These are phyloP conservation scores for Cercis canadensis DNA, from an alignment of 306 rosid genomes.

Conservation along the genomic window DNA sequence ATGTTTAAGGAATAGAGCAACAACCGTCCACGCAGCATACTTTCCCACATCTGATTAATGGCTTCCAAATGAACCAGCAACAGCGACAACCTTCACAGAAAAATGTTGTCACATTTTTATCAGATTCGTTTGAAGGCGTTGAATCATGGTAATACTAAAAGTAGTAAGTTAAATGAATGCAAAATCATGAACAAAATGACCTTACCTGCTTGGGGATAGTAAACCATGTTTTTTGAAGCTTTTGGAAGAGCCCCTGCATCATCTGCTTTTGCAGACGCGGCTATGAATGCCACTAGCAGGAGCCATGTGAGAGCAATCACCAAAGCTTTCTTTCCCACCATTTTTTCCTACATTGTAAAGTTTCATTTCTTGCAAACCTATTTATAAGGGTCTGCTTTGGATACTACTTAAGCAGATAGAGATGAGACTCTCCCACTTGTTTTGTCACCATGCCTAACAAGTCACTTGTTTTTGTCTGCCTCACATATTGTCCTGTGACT, in stretches of 20 bases:
- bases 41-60: constrained; percentile 3
- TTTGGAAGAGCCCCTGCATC: background rate
- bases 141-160: constrained; percentile 9
- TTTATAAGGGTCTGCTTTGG: constrained; percentile 21
- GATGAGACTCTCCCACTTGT: constrained; percentile 12
- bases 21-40: constrained; percentile 3
- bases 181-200: background rate
- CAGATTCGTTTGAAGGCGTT: background rate
- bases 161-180: background rate
- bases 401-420: background rate
- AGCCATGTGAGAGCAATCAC: constrained; percentile 40
- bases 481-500: too few relatives aligned
- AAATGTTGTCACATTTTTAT: background rate
- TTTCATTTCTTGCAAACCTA: constrained; percentile 25
- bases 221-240: constrained; percentile 38
- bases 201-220: constrained; percentile 41
- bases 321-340: constrained; percentile 29
- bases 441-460: too few relatives aligned
- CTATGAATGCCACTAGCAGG: constrained; percentile 24
- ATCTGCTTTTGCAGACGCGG: constrained; percentile 28
- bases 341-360: constrained; percentile 20
- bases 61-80: constrained; percentile 35
- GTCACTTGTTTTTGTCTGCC: too few relatives aligned
- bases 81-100: constrained; percentile 42
- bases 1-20: background rate